Base-by-base conservation (phyloP, 139 green algal species). In the Volvox reticuliferus region DNA sequence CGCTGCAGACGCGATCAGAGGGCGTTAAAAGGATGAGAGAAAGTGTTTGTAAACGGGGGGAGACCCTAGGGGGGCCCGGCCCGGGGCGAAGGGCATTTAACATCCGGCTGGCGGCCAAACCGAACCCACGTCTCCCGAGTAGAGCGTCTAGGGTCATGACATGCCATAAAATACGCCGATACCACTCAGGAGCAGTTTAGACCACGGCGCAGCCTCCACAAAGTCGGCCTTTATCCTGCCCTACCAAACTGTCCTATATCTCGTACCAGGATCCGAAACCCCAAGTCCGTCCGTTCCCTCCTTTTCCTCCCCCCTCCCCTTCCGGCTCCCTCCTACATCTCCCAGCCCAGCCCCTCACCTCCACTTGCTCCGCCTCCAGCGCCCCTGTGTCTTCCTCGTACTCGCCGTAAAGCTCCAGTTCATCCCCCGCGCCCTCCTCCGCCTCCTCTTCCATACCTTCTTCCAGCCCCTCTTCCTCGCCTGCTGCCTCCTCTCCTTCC, bases 401-500 rank as follows among this genome's bases (percentile, higher is more conserved):
- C 65, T 80, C 83, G 24, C 35, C 68, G 13, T 55, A 80, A 63
- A 55, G 14, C 35, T 80, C 67, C 83, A 65, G 30, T 9, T 44
- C 67, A 20, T 50, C 69, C 36, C n/a, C 26, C 22, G 26, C 83
- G 50, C 13, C 24, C 67, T 50, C 35, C 35, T 55, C 67, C 22
- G 17, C 26, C 36, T 3, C 84, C 16, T 50, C 84, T n/a, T 82
- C 84, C 84, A 12, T 28, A 24, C 30, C 84, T 21, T 33, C 85
- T 71, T 88, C 83, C 67, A 65, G 32, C 1, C 21, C 67, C 32
- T 33, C 83, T 21, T 88, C 83, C 67, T n/a, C 83, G 14, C 28
- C 82, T 33, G 1, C 82, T 61, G 61, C 82, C 61, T 61, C 76
- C 76, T 62, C 76, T 20, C 76, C 76, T 24, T 30, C 76, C 32